Conservation (phyloP, 2,329 filamentous ascomycete species). For the Pleomassaria siparia region DNA sequence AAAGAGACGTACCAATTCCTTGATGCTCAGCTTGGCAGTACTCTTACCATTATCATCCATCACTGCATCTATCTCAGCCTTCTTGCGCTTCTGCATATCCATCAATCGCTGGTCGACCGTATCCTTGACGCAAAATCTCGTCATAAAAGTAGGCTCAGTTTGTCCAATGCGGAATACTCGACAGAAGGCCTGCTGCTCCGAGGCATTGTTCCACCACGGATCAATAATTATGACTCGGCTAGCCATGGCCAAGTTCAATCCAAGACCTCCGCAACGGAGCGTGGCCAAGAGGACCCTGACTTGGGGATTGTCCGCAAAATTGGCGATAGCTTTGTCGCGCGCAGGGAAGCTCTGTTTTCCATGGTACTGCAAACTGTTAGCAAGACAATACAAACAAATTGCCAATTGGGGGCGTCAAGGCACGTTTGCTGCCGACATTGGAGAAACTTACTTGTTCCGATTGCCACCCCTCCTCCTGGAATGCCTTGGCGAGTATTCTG, state of each 20-base stretch:
- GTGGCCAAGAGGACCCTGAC: constrained; percentile 57
- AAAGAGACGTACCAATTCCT: constrained; percentile 51
- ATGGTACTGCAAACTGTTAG: constrained; percentile 41
- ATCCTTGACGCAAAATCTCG: constrained; percentile 57
- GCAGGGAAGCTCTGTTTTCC: constrained; percentile 51
- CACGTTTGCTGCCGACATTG: not conserved
- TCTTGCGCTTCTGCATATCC: constrained; percentile 59
- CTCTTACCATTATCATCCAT: constrained; percentile 44
- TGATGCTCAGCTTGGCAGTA: constrained; percentile 36
- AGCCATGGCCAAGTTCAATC: constrained; percentile 63
- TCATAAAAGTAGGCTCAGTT: constrained; percentile 58
- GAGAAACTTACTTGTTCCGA: constrained; percentile 41
- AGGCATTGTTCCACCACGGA: constrained; percentile 61
- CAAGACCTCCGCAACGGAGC: constrained; percentile 58
- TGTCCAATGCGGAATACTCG: constrained; percentile 69
- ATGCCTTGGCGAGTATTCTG: constrained; percentile 54
- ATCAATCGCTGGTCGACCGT: constrained; percentile 62
- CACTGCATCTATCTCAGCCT: constrained; percentile 46
- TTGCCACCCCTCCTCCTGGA: constrained; percentile 52
- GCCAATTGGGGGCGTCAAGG: not conserved
- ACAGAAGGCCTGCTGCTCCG: constrained; percentile 65
- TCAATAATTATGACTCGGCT: constrained; percentile 51
- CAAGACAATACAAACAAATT: not conserved
- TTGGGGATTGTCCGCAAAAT: constrained; percentile 47
- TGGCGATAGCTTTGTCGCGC: constrained; percentile 50